Base-by-base conservation (phyloP, 768 basidiomycete species). In the Leccinum broughii region DNA sequence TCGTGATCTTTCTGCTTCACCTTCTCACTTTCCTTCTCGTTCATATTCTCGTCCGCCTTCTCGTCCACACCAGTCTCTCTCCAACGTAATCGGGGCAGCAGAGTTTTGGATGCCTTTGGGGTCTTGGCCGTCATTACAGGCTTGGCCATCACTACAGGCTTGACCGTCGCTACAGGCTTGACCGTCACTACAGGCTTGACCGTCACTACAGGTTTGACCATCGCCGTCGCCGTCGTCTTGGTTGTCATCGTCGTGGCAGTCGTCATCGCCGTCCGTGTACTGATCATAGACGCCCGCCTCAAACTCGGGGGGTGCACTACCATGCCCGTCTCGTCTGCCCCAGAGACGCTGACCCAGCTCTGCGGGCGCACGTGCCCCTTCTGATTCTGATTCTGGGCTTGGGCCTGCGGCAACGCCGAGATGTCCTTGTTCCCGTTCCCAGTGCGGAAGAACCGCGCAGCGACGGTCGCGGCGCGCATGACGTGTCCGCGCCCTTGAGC, bases 231-330 rank as follows among this genome's bases (percentile, higher is more conserved):
- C 44, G 11, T 3, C 11, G 44, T 20, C 44, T 46, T 46, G 44
- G 44, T 46, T 22, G 44, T 46, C 44, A 11, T 6, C 20, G 11
- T 46, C 20, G 44, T 46, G 7, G 44, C 44, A 46, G 44, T 46
- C 44, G 44, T 46, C 44, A 17, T 17, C 11, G 64, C 57, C n/a
- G 58, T 7, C 17, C 60, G 26, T 9, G 56, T 6, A 51, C 51
- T 60, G 2, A 70, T 63, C 68, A 62, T 39, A 9, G 68, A 70
- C 37, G 48, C 58, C 26, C 56, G 60, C 8, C 68, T 70, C 77
- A 77, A 74, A 22, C 44, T 22, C 20, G 20, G 20, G 11, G 44
- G 10, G 41, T 15, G 20, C 37, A 53, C 22, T 2, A 35, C 34
- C 54, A 55, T 14, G 3, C 66, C 65, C 66, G 64, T 58, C 58